Conservation (phyloP, 805 yeast species). For the Metschnikowia lunata region DNA sequence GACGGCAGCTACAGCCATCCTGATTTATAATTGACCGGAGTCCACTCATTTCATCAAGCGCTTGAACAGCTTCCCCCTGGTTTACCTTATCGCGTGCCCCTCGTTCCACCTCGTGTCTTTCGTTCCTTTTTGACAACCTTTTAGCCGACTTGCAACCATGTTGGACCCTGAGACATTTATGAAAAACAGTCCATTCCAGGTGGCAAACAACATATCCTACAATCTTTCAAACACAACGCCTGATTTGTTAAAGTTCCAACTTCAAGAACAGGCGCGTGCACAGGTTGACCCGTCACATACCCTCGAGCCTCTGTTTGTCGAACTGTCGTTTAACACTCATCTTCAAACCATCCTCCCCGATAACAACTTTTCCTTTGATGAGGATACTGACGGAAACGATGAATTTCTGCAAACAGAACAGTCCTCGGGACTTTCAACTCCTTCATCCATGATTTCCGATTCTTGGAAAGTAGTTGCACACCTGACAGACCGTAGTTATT, state of each 20-base stretch:
- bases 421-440: constrained; percentile 13
- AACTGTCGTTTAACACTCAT: constrained; percentile 31
- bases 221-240: constrained; percentile 39
- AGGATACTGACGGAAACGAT: constrained; percentile 11
- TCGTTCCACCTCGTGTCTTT: not conserved
- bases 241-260: constrained; percentile 40
- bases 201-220: constrained; percentile 26
- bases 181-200: constrained; percentile 36
- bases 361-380: constrained; percentile 11
- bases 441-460: constrained; percentile 18
- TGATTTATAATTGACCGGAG: too few relatives aligned
- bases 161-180: constrained; percentile 34
- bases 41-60: too few relatives aligned
- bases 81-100: not conserved
- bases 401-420: constrained; percentile 10
- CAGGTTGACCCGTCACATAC: constrained; percentile 1
- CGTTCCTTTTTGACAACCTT: not conserved
- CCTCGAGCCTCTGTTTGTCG: constrained; percentile 20
- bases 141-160: constrained; percentile 20
- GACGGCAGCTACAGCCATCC: too few relatives aligned
- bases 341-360: constrained; percentile 21
- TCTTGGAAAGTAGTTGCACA: constrained; percentile 11
- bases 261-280: constrained; percentile 35
- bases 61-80: not conserved
- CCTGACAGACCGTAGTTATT: constrained; percentile 25